A percentile compares a stretch with the other conserved stretches of the same genome.
Conservation (phyloP, 1,284 basidiomycete species). For the Neonothopanus nambi region DNA sequence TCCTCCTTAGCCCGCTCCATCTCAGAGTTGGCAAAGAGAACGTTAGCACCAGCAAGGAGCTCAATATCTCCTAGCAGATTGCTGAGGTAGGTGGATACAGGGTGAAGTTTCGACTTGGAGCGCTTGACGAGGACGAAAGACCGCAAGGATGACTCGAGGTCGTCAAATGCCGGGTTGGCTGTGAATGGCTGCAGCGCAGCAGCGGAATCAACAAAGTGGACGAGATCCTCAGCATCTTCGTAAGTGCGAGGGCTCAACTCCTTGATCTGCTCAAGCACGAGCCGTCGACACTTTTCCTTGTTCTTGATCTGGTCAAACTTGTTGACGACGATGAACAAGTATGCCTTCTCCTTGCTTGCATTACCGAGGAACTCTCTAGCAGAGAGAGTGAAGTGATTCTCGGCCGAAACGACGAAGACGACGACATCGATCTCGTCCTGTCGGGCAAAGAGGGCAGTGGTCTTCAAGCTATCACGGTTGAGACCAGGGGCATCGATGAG, state of each 20-base stretch:
- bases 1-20: constrained; percentile 75
- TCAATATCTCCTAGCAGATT: constrained; percentile 90
- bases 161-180: constrained; percentile 75
- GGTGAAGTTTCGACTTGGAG: constrained; percentile 92
- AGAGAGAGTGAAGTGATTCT: constrained; percentile 98
- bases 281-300: constrained; percentile 89
- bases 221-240: constrained; percentile 89
- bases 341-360: constrained; percentile 96
- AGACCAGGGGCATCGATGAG: constrained; percentile 98
- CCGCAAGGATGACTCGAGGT: constrained; percentile 89
- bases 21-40: constrained; percentile 82
- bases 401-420: constrained; percentile 97
- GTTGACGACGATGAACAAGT: constrained; percentile 98
- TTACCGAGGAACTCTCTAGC: constrained; percentile 94
- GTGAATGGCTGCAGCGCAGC: constrained; percentile 64
- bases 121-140: constrained; percentile 97
- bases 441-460: constrained; percentile 93
- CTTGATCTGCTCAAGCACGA: constrained; percentile 94
- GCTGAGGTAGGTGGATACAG: constrained; percentile 91
- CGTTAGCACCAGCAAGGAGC: constrained; percentile 85
- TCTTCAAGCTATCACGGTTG: constrained; percentile 95
- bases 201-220: constrained; percentile 97
- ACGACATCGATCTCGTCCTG: constrained; percentile 99
- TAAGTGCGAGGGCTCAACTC: constrained; percentile 91
- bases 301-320: constrained; percentile 96